A percentile compares a stretch with the other conserved stretches of the same genome.
Conservation (phyloP, 106 monocot genomes). For the Vanilla planifolia region DNA sequence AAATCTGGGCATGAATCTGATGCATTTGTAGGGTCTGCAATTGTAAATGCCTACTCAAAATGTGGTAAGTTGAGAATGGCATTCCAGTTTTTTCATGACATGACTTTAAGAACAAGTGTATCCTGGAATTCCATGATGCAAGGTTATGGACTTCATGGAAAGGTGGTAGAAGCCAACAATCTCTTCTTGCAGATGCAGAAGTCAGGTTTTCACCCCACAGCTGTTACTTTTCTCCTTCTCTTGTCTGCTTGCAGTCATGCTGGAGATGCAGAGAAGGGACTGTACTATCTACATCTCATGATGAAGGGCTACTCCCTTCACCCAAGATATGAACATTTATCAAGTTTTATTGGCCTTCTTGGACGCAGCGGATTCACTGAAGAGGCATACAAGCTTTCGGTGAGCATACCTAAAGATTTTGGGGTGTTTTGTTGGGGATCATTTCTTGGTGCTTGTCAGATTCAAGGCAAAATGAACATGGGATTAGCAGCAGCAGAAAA, state of each 20-base stretch:
- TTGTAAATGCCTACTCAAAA: slow-evolving; percentile 43
- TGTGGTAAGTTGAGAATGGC: slow-evolving; percentile 35
- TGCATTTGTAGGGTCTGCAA: slow-evolving; percentile 27
- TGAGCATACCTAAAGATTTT: slow-evolving; percentile 16
- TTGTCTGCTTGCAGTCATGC: slow-evolving; percentile 48
- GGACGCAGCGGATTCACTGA: slow-evolving; percentile 33
- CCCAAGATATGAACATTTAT: slow-evolving; percentile 25
- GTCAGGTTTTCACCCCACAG: slow-evolving; percentile 18
- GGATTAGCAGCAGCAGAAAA: slow-evolving; percentile 22
- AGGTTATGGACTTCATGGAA: slow-evolving; percentile 46
- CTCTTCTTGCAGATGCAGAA: slow-evolving; percentile 42
- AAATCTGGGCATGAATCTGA: slow-evolving; percentile 34
- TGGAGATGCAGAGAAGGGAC: slow-evolving; percentile 33
- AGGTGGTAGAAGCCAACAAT: slow-evolving; percentile 16
- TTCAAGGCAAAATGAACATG: slow-evolving; percentile 26
- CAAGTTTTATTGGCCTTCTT: slow-evolving; percentile 41
- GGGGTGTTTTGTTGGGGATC: slow-evolving; percentile 40
- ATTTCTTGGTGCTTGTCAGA: slow-evolving; percentile 36
- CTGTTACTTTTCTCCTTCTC: slow-evolving; percentile 40
- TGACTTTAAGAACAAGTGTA: slow-evolving; percentile 21
- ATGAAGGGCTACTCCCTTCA: slow-evolving; percentile 10
- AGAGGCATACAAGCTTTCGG: slow-evolving; percentile 29
- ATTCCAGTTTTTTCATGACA: slow-evolving; percentile 28
- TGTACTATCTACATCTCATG: slow-evolving; percentile 31
- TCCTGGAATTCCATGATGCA: slow-evolving; percentile 49